Conservation (phyloP, 306 rosid species). For the Pterocarpus santalinus region DNA sequence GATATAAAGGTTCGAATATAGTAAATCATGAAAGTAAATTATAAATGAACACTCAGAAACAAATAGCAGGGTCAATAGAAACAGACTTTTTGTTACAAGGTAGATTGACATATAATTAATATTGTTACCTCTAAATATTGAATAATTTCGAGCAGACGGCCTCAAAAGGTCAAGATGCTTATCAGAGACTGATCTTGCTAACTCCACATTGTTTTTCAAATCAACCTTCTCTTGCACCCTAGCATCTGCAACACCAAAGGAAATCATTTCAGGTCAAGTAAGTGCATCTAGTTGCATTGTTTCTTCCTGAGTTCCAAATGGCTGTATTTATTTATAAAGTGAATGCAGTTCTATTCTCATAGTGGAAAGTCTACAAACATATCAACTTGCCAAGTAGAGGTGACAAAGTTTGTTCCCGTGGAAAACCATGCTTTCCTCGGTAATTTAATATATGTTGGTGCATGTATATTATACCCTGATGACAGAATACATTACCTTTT, state of each 20-base stretch:
- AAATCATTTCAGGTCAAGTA: conserved; percentile 43
- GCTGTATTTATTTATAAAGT: background rate
- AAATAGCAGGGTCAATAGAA: background rate
- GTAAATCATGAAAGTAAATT: conserved; percentile 18
- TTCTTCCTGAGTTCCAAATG: conserved; percentile 10
- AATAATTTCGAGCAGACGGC: conserved; percentile 78
- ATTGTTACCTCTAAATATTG: conserved; percentile 71
- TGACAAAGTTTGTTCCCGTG: background rate
- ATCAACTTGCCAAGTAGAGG: conserved; percentile 34
- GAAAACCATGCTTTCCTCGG: conserved; percentile 20
- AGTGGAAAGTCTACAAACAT: conserved; percentile 8
- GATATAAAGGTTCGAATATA: background rate
- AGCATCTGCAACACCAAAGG: conserved; percentile 61
- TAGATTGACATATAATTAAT: conserved; percentile 1
- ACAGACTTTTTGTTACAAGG: background rate
- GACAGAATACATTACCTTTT: background rate
- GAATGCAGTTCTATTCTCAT: conserved; percentile 17
- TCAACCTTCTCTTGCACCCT: conserved; percentile 53
- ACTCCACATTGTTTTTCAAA: conserved; percentile 64
- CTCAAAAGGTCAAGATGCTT: conserved; percentile 82
- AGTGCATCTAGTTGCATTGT: conserved; percentile 4
- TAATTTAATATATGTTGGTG: background rate
- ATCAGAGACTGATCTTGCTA: conserved; percentile 66
- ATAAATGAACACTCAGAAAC: conserved; percentile 15
- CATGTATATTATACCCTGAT: background rate